Evolutionary conservation across 1,139 yeast genomes (phyloP).

Genomic region (Debaryomyces coudertii): DNA sequence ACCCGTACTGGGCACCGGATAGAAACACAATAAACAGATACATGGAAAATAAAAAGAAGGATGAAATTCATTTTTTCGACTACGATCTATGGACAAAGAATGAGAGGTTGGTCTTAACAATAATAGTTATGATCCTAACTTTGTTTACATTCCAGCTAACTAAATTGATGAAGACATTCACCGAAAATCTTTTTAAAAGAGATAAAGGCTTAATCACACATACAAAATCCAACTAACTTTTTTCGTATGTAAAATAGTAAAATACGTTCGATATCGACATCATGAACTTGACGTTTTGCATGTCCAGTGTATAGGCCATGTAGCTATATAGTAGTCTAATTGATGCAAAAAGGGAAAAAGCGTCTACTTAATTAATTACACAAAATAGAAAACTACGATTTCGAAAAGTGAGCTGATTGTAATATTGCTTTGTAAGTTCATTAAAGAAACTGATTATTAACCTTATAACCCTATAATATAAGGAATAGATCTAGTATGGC

Average conservation of each 20-base stretch:
- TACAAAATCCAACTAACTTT: background rate
- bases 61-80: conserved; percentile 43
- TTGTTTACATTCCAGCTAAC: conserved; percentile 5
- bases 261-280: background rate
- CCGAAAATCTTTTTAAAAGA: background rate
- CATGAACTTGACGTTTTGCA: background rate
- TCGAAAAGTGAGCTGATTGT: conserved; percentile 7
- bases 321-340: background rate
- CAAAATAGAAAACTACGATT: background rate
- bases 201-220: conserved; percentile 1
- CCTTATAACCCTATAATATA: background rate
- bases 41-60: conserved; percentile 33
- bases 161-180: background rate
- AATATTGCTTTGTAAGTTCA: conserved; percentile 1
- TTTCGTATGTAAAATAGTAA: background rate
- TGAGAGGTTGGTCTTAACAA: conserved; percentile 42
- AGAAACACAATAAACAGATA: conserved; percentile 40
- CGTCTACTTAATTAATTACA: background rate
- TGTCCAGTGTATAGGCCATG: background rate
- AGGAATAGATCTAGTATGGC: conserved; percentile 21
- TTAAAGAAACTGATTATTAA: background rate
- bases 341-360: background rate
- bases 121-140: conserved; percentile 31
- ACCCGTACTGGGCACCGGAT: conserved; percentile 35
- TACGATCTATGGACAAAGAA: conserved; percentile 43